Base-by-base conservation (phyloP, 257 asterid genomes). In the Galeopsis tetrahit region DNA sequence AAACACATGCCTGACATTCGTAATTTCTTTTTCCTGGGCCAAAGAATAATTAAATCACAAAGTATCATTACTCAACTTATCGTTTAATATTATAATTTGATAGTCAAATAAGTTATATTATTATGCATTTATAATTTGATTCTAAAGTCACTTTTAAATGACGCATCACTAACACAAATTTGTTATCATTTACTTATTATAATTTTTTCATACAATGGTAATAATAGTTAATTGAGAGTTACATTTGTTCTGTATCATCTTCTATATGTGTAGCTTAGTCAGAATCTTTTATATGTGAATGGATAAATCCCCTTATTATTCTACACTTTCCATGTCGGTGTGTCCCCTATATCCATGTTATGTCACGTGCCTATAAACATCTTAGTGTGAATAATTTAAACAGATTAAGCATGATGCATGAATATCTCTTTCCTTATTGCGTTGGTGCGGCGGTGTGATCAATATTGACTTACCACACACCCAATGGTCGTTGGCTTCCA, bases 391-490 rank as follows among this genome's bases (percentile, higher is more conserved):
- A 70, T 63, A 35, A 15, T 57, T 64, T 35, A 62, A 38, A 40
- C 14, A 66, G 40, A 53, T 42, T 28, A 60, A 34, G 42, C 10
- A 59, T 10, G 57, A 69, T 13, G 38, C 55, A 72, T 72, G 75
- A 61, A 32, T 17, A 64, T 38, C 14, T 53, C 59, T 17, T 46
- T 35, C 69, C 5, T 8, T 13, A 32, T 21, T 42, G 32, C 3
- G 34, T 53, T 53, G 43, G 55, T 61, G 60, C 7, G 43, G 60
- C 7, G 43, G 44, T 55, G 53, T 17, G 48, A 43, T 13, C 63
- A 80, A 95, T 63, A 39, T 42, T 67, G 57, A 81, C 96, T 87
- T 84, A 88, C 97, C 72, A 63, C 98, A 93, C 59, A 38, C 78
- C 92, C 92, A 93, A 68, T 17, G 52, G 39, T 34, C 36, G 6